Evolutionary conservation across 139 green algal species (phyloP), one percentile per base, ranked within the genome.

Genomic region (Chlamydomonas asymmetrica): DNA sequence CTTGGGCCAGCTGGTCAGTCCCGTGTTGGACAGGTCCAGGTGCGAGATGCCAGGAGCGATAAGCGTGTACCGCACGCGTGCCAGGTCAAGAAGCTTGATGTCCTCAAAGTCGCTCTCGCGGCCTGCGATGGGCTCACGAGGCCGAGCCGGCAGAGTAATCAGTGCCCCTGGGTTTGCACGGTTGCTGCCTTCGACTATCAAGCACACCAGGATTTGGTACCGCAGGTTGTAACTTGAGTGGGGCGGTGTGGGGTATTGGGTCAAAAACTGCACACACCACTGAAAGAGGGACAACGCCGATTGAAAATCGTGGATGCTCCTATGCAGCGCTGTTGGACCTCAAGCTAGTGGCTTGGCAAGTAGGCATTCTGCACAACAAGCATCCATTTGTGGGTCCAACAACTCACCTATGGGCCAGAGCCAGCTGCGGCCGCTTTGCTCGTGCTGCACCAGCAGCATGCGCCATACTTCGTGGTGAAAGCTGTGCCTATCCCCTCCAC

Each of bases 391-490:
- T n/a, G n/a, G 50, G 22, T 31, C 22, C 56, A 63, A n/a, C 56
- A 39, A n/a, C 37, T 31, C 37, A n/a, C 56, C 56, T 10, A 63
- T 13, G n/a, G 56, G 56, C 56, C 56, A 63, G 0, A 38, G n/a
- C 56, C 56, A 63, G 29, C 29, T 23, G 13, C 56, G 29, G 29
- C 37, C 56, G 56, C 37, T 63, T n/a, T 25, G 9, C 29, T n/a
- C 29, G 2, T n/a, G 29, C 13, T 35, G 4, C 7, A 63, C 29
- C 13, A 63, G 56, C 9, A 63, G 27, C n/a, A 63, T 23, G n/a
- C n/a, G 56, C 56, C 56, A 63, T 8, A 63, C 22, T 31, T 63
- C 56, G 56, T 63, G 56, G 56, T 63, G 56, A 31, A 39, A 31
- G 22, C 22, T 27, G n/a, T 63, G 56, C 56, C 23, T n/a, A 13